Percentiles rank a stretch among this genome's conserved stretches.
phyloP scores from a whole-genome alignment of 805 yeast genomes.

The Candida parachauliodes region DNA sequence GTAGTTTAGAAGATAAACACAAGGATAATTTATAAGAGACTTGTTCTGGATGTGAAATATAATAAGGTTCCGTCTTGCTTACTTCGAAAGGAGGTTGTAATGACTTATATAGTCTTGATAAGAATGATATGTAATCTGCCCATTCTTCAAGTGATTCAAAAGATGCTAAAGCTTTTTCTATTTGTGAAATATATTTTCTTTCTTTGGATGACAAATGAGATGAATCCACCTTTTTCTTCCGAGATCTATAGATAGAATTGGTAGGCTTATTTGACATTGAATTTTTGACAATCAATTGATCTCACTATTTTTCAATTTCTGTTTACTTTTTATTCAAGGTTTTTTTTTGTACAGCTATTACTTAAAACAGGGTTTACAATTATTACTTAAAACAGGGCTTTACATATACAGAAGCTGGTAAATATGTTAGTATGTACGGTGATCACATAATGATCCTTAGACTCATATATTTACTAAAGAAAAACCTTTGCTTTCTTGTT shows the following conservation, averaged over 20 bases:
- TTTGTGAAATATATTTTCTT: conserved; percentile 60
- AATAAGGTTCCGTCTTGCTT: conserved; percentile 33
- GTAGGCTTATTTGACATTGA: background rate
- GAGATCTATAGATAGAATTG: background rate
- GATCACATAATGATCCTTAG: too few relatives aligned
- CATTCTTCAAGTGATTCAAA: conserved; percentile 89
- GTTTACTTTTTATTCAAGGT: background rate
- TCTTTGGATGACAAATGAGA: conserved; percentile 30
- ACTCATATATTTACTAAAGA: too few relatives aligned
- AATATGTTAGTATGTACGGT: too few relatives aligned
- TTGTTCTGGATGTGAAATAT: conserved; percentile 60
- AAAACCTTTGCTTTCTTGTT: too few relatives aligned
- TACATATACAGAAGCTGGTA: too few relatives aligned
- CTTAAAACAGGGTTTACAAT: too few relatives aligned
- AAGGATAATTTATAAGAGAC: conserved; percentile 72
- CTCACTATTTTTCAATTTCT: too few relatives aligned
- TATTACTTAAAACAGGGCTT: too few relatives aligned
- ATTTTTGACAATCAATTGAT: background rate
- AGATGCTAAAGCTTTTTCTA: conserved; percentile 67
- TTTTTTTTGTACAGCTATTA: background rate
- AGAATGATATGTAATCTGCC: conserved; percentile 95
- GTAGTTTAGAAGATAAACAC: conserved; percentile 76
- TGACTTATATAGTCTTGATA: conserved; percentile 75
- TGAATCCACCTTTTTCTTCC: background rate
- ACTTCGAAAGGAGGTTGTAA: conserved; percentile 35